Conservation (phyloP, 192 early-diverging fungal species). For the Geranomyces michiganensis region DNA sequence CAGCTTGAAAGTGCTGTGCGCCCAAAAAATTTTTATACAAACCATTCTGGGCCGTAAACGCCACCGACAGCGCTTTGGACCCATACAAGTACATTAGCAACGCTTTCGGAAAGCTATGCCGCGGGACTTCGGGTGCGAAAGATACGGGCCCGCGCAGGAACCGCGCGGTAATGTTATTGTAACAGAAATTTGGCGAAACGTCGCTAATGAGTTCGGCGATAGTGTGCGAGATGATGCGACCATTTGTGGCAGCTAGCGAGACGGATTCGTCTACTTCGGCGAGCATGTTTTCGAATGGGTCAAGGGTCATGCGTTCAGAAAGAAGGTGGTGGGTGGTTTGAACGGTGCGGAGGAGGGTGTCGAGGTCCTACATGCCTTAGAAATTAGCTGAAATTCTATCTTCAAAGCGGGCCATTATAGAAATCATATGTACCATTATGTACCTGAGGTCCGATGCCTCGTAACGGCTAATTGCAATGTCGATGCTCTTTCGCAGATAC, state of each 20-base stretch:
- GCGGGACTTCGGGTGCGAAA: constrained; percentile 26
- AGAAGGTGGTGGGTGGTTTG: constrained; percentile 47
- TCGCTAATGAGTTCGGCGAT: constrained; percentile 68
- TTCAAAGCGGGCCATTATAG: not conserved
- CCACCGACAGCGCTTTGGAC: constrained; percentile 37
- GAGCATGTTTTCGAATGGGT: constrained; percentile 53
- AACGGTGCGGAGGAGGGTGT: constrained; percentile 42
- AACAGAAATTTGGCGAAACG: constrained; percentile 60
- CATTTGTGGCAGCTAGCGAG: constrained; percentile 30
- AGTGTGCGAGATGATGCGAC: constrained; percentile 53
- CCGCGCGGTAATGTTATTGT: constrained; percentile 37
- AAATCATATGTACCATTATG: constrained; percentile 35
- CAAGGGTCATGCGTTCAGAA: constrained; percentile 39
- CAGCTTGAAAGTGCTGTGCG: constrained; percentile 38
- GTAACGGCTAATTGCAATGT: constrained; percentile 48
- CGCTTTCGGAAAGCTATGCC: constrained; percentile 44
- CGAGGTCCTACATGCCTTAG: constrained; percentile 42
- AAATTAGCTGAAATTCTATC: not conserved
- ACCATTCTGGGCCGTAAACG: constrained; percentile 38
- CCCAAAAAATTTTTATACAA: constrained; percentile 47
- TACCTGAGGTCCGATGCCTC: constrained; percentile 46
- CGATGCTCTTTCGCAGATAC: constrained; percentile 47
- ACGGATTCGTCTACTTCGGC: constrained; percentile 48
- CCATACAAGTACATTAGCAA: constrained; percentile 48
- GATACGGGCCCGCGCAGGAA: constrained; percentile 40